Evolutionary conservation across 2,329 filamentous ascomycete genomes (phyloP), one percentile per base, ranked within the genome.

Genomic region (Verticillium zaregamsianum): DNA sequence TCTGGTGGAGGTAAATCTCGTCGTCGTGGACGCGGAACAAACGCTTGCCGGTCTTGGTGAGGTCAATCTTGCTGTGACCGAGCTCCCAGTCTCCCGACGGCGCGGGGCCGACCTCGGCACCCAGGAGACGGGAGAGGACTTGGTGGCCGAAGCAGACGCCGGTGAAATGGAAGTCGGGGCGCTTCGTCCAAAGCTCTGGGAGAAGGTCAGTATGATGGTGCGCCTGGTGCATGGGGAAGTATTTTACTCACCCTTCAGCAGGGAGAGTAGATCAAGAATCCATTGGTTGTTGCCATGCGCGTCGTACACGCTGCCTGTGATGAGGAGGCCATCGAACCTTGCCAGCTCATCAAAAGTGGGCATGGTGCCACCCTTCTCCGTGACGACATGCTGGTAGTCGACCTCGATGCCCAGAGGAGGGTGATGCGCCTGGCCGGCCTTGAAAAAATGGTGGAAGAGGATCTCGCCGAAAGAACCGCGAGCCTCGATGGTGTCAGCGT

Each of bases 91-190:
- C 76, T 8, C 88, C 87, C 20, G 78, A 74, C 15, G 87, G 83
- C 65, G 86, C 88, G 33, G 86, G 80, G 17, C 81, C 87, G 2
- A 93, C 88, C 65, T 85, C 84, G n/a, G 79, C 84, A 6, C 87
- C 90, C 62, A 92, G 73, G 2, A 91, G 89, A 33, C 91, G 82
- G 1, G 86, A 88, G 35, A 95, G 79, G 65, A 95, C 87, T 73
- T 94, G 91, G 69, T 94, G 91, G 6, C 91, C 91, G 72, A 93
- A 93, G 73, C 91, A 95, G 11, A 93, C 86, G 2, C 91, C 91
- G 20, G 93, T 84, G 37, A 93, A 76, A 37, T 79, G 79, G 56
- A 86, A 81, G 23, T 82, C 77, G 1, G 82, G 82, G 2, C 81
- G 75, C 5, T 74, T 70, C 7, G 71, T 69, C 83, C 82, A 87